Base-by-base conservation (phyloP, 306 rosid species). In the Rosa chinensis region DNA sequence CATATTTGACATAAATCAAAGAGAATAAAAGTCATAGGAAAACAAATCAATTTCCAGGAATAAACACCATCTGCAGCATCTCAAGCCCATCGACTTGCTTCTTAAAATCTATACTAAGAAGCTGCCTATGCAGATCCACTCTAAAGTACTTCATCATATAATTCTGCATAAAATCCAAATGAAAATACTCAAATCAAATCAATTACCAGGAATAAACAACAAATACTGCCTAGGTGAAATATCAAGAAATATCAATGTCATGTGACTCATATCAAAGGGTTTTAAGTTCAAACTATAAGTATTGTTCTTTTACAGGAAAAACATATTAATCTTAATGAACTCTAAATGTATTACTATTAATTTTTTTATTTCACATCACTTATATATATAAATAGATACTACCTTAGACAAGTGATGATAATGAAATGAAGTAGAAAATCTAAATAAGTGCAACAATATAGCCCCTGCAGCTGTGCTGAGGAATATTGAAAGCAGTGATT, bases 41-140 rank as follows among this genome's bases (percentile, higher is more conserved):
- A n/a, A n/a, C n/a, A n/a, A n/a, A n/a, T n/a, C n/a, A n/a, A n/a
- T n/a, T n/a, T n/a, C n/a, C n/a, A n/a, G n/a, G n/a, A n/a, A n/a
- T n/a, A 72, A 80, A 72, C 25, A 96, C 99, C 99, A 88, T 93
- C 75, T 96, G 99, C 80, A 96, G 89, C 84, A 96, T 91, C 86
- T 91, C 98, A 77, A 96, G 89, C 66, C 98, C 99, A 58, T 96
- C 99, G 79, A 96, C 88, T 93, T 96, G 99, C 91, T 91, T 96
- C 87, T 90, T 93, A 83, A 93, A 96, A 87, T 96, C 99, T 11
- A 93, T 59, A 88, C 97, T 93, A 72, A 96, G 81, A 81, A 96
- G 94, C 84, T 96, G n/a, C n/a, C n/a, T n/a, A n/a, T n/a, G n/a
- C n/a, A n/a, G n/a, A n/a, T n/a, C n/a, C n/a, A n/a, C n/a, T n/a